Evolutionary conservation across 2,329 filamentous ascomycete species (phyloP), one percentile per base, ranked within the genome.

Genomic region (Fusarium stilboides): DNA sequence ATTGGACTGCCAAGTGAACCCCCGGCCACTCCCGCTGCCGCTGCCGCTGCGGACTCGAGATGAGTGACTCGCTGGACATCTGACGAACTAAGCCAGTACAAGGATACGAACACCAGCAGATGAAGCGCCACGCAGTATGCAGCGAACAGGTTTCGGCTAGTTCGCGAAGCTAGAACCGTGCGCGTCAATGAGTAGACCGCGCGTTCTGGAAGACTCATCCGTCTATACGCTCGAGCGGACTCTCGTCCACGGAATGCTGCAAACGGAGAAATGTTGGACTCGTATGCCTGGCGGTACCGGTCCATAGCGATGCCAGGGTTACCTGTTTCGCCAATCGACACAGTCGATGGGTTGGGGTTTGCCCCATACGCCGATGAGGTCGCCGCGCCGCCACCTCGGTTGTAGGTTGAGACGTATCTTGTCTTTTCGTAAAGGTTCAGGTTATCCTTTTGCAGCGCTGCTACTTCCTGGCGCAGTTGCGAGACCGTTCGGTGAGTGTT

Each of bases 351-450:
- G 76, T 94, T 97, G 4, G 93, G 91, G 74, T 91, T 94, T 58
- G 85, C 84, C 37, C 87, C 85, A 43, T 90, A 92, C n/a, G 90
- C 89, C 14, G 89, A 89, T 15, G 87, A 87, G 7, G 89, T 88
- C 39, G 83, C 80, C 28, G 87, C 86, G 8, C 86, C 85, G 15
- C 86, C 87, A 45, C 87, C 87, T 54, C 94, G 90, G 79, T 91
- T 97, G 83, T 98, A 99, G 4, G 93, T 94, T 8, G 94, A 97
- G 24, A 98, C 90, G 78, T 99, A 99, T 71, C 96, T 89, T 19
- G 95, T 97, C 86, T 98, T 99, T 80, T 99, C 96, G 79, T 99
- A 99, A 9, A 99, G 86, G 74, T 92, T 94, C 36, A 99, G 86
- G 77, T 99, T 99, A 80, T 99, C 96, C 78, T 94, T 97, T 77